phyloP scores from a whole-genome alignment of 306 rosid species.

The Neltuma alba region DNA sequence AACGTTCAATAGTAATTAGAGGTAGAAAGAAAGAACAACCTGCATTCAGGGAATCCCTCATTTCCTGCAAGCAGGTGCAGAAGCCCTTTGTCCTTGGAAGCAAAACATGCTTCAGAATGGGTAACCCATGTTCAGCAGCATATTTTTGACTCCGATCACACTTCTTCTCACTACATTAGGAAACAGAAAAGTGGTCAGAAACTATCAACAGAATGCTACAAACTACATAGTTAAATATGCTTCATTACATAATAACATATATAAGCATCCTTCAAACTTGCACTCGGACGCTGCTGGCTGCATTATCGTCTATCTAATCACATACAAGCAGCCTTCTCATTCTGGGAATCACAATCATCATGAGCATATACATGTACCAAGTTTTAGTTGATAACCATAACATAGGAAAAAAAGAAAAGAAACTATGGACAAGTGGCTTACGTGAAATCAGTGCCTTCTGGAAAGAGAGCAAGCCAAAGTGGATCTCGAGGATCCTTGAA shows the following conservation, averaged over 20 bases:
- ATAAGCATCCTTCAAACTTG: constrained; percentile 8
- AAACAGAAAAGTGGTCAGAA: constrained; percentile 24
- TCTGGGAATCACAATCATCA: constrained; percentile 1
- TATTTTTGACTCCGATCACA: constrained; percentile 71
- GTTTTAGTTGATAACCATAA: constrained; percentile 4
- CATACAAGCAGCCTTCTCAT: constrained; percentile 6
- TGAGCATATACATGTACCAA: constrained; percentile 3
- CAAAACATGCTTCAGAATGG: constrained; percentile 62
- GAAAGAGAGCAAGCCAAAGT: constrained; percentile 90
- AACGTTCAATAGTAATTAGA: constrained; percentile 18
- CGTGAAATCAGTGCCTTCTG: constrained; percentile 91
- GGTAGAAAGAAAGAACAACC: constrained; percentile 42
- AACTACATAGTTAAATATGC: not conserved
- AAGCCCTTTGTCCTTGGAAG: constrained; percentile 86
- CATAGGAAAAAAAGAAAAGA: constrained; percentile 22
- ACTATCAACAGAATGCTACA: constrained; percentile 17
- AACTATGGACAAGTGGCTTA: constrained; percentile 41
- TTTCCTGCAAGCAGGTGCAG: constrained; percentile 62
- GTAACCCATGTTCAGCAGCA: constrained; percentile 74
- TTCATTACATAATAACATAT: not conserved
- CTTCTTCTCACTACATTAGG: constrained; percentile 66
- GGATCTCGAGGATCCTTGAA: constrained; percentile 67
- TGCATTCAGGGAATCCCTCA: constrained; percentile 65
- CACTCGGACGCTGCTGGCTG: constrained; percentile 10
- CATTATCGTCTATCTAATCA: not conserved